Base-by-base conservation (phyloP, 495 filamentous ascomycete genomes). In the Penicillium cinerascens region DNA sequence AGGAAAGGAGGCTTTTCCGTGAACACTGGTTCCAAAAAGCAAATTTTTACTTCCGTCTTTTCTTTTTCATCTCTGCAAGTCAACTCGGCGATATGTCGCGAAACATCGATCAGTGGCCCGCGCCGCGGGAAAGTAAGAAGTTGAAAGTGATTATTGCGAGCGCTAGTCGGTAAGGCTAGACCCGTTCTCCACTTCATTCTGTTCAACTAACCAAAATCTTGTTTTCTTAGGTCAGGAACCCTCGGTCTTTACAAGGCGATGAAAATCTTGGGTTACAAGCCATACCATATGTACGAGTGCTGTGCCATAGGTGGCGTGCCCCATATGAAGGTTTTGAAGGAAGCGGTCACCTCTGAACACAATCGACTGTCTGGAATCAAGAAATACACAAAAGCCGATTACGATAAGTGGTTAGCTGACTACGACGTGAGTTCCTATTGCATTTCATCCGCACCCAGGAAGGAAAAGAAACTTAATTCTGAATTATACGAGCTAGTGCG, bases 61-160 rank as follows among this genome's bases (percentile, higher is more conserved):
- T 3, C 10, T 20, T 2, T 17, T 5, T 38, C 36, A 16, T 38
- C 16, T 6, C 3, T 23, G 36, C 4, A 18, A 38, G 15, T 2
- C 4, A 20, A 7, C 2, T 1, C 9, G 16, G 2, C 40, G 37
- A 42, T 2, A 62, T 62, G 55, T 48, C 59, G 5, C 55, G 59
- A 17, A n/a, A 38, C 18, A 50, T 62, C 7, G 59, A 62, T 48
- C 43, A 44, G 45, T 10, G 49, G 18, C 52, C 59, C 10, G 15
- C 26, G 42, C 51, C 55, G 41, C 23, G 44, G 20, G 52, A 53
- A 33, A 36, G 13, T 13, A 42, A 49, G 20, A 36, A 48, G 9
- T 49, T 62, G 42, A 62, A 62, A 43, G 59, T 62, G 1, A 45
- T 62, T 17, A 45, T 62, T 22, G 59, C 59, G n/a, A 62, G 59